These are phyloP conservation scores for Hypocreales sp. DNA, from an alignment of 2,329 filamentous ascomycete genomes.

Conservation along the genomic window DNA sequence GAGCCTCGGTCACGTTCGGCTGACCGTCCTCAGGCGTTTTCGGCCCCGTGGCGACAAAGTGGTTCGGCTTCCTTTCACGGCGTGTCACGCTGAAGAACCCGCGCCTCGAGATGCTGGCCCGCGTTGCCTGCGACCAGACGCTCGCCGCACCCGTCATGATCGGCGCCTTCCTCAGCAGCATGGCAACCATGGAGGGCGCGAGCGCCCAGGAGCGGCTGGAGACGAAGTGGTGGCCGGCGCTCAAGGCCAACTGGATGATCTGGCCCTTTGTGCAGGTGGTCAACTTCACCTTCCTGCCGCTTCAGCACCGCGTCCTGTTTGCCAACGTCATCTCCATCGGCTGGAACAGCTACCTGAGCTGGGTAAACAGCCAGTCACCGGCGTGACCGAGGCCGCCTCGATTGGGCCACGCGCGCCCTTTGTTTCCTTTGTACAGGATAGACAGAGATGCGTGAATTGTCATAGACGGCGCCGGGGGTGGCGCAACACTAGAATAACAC, in stretches of 20 bases:
- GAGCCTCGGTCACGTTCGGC: too few species aligned
- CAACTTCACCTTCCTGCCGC: conserved; percentile 78
- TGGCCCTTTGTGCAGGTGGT: conserved; percentile 76
- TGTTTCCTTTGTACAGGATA: too few species aligned
- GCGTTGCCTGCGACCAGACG: conserved; percentile 67
- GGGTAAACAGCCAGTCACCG: conserved; percentile 33
- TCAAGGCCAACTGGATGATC: conserved; percentile 73
- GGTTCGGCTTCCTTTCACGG: conserved; percentile 68
- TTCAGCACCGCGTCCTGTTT: conserved; percentile 70
- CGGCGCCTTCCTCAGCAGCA: conserved; percentile 64
- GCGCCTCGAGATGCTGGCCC: conserved; percentile 57
- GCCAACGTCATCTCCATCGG: conserved; percentile 66
- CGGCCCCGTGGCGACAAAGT: conserved; percentile 73
- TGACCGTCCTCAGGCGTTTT: conserved; percentile 75
- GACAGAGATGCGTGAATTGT: too few species aligned
- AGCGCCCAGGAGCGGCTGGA: conserved; percentile 49
- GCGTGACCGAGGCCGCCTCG: neutral
- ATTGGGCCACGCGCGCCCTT: too few species aligned
- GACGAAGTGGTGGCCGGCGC: conserved; percentile 53
- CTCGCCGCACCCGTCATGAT: conserved; percentile 77
- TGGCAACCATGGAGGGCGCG: conserved; percentile 66
- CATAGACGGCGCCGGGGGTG: too few species aligned
- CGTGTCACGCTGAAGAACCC: conserved; percentile 48
- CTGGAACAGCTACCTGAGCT: conserved; percentile 52
- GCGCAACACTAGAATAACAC: too few species aligned